These are phyloP conservation scores for Choanephora cucurbitarum DNA, from an alignment of 371 early-diverging fungal genomes.

Conservation along the genomic window DNA sequence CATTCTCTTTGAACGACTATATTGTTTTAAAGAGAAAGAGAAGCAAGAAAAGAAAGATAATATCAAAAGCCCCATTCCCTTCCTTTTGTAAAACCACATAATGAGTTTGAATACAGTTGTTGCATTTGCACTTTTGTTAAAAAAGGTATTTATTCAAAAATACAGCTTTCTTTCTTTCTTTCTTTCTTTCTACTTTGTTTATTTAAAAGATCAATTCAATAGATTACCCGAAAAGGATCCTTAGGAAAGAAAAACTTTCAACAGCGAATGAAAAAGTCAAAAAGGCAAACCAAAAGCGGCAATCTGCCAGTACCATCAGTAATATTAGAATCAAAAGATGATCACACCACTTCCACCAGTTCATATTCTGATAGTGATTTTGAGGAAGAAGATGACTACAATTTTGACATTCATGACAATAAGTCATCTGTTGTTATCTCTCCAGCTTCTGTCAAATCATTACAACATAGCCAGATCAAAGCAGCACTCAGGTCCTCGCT, in stretches of 20 bases:
- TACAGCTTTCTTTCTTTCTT: conserved; percentile 15
- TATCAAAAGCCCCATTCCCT: conserved; percentile 17
- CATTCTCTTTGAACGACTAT: neutral
- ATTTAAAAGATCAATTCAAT: neutral
- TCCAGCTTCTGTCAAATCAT: conserved; percentile 8
- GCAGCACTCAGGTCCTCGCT: neutral
- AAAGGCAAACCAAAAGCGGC: neutral
- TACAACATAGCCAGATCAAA: conserved; percentile 8
- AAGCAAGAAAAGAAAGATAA: conserved; percentile 7
- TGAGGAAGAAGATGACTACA: conserved; percentile 7
- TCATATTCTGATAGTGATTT: conserved; percentile 13
- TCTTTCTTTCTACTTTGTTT: neutral
- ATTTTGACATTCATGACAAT: conserved; percentile 1
- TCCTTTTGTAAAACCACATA: conserved; percentile 14
- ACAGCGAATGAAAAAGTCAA: conserved; percentile 6
- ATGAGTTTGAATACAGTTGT: conserved; percentile 40
- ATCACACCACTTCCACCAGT: neutral
- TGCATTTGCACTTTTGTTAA: conserved; percentile 35
- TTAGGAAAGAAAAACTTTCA: conserved; percentile 15
- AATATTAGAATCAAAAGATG: neutral
- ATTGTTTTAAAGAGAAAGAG: neutral
- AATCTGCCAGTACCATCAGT: neutral
- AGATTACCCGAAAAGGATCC: conserved; percentile 27
- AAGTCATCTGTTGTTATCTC: conserved; percentile 8
- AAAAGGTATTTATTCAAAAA: conserved; percentile 44